These are phyloP conservation scores for Sistotremastrum niveocremeum DNA, from an alignment of 768 basidiomycete genomes.

Conservation along the genomic window DNA sequence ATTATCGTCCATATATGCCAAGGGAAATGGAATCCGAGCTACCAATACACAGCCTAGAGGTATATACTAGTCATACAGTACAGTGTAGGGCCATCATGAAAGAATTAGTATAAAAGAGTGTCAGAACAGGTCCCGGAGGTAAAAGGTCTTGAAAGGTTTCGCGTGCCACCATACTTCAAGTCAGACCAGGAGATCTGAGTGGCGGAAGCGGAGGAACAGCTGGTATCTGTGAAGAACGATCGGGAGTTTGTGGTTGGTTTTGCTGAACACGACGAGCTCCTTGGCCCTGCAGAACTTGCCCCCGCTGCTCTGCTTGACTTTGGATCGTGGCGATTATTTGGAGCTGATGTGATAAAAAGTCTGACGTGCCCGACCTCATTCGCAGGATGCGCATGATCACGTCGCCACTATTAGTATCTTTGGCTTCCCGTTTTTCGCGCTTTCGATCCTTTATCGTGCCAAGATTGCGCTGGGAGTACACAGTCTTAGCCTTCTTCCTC, in stretches of 20 bases:
- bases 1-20: too few relatives aligned
- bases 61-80: too few relatives aligned
- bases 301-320: slow-evolving; percentile 66
- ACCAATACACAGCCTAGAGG: too few relatives aligned
- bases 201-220: slow-evolving; percentile 14
- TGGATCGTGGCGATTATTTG: slow-evolving; percentile 74
- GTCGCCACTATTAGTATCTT: slow-evolving; percentile 63
- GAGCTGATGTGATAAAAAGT: slow-evolving; percentile 81
- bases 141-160: too few relatives aligned
- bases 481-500: slow-evolving; percentile 86
- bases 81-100: too few relatives aligned
- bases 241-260: slow-evolving; percentile 15
- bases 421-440: slow-evolving; percentile 78
- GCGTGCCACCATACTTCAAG: too few relatives aligned
- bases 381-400: slow-evolving; percentile 89
- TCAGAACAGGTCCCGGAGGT: too few relatives aligned
- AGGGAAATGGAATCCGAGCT: too few relatives aligned
- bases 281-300: slow-evolving; percentile 43
- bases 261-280: slow-evolving; percentile 41
- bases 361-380: slow-evolving; percentile 82
- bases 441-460: slow-evolving; percentile 94
- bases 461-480: slow-evolving; percentile 84
- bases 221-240: slow-evolving; percentile 15
- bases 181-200: too few relatives aligned
- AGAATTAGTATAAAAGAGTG: too few relatives aligned